Conservation (phyloP, 2,329 filamentous ascomycete species). For the Dactylellina cionopaga region DNA sequence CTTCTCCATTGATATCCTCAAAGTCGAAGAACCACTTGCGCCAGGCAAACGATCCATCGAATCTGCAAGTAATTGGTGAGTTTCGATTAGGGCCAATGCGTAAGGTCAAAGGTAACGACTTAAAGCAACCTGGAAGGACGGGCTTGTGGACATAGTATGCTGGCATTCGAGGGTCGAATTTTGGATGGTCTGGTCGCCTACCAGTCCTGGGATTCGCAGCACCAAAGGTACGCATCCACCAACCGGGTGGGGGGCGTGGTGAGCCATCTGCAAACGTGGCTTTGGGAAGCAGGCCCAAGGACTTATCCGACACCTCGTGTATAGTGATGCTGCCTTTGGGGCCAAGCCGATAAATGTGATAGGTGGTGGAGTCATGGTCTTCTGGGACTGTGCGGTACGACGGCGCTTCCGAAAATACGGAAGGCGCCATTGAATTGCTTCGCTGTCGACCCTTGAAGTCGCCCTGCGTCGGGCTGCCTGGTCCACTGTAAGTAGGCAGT, state of each 20-base stretch:
- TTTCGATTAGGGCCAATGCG: slow-evolving; percentile 36
- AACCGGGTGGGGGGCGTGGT: slow-evolving; percentile 22
- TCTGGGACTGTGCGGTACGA: slow-evolving; percentile 50
- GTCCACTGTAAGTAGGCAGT: slow-evolving; percentile 35
- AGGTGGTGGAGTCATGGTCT: slow-evolving; percentile 41
- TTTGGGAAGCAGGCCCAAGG: slow-evolving; percentile 22
- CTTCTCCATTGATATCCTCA: slow-evolving; percentile 49
- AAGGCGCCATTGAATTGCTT: slow-evolving; percentile 45
- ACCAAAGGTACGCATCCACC: slow-evolving; percentile 19
- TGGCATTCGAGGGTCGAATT: slow-evolving; percentile 42
- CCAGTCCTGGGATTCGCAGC: slow-evolving; percentile 18
- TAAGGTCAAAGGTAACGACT: slow-evolving; percentile 24
- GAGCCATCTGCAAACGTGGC: slow-evolving; percentile 41
- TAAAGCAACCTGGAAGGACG: not conserved
- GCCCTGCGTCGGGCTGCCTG: slow-evolving; percentile 19
- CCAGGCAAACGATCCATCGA: slow-evolving; percentile 35
- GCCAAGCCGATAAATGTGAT: slow-evolving; percentile 37
- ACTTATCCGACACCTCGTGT: slow-evolving; percentile 39
- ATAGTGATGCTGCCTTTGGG: slow-evolving; percentile 22
- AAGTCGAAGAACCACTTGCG: slow-evolving; percentile 47
- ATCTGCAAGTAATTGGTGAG: slow-evolving; percentile 44
- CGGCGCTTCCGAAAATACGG: slow-evolving; percentile 37
- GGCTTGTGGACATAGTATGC: slow-evolving; percentile 48
- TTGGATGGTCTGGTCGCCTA: slow-evolving; percentile 30
- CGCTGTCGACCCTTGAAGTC: slow-evolving; percentile 1